Conservation (phyloP, 257 asterid species). For the Nicotiana otophora region DNA sequence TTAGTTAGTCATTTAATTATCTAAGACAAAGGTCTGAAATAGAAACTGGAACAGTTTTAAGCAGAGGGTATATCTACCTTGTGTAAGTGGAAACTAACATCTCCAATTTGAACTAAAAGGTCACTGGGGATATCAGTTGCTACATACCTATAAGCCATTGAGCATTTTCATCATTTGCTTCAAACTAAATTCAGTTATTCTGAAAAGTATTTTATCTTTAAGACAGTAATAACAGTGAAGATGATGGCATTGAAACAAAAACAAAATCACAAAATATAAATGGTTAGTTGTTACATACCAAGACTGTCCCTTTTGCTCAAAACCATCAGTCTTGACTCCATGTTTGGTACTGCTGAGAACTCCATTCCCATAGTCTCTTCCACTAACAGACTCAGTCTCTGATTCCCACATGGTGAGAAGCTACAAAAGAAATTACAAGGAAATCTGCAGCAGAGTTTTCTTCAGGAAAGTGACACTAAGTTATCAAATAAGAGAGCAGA, state of each 20-base stretch:
- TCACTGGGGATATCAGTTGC: constrained; percentile 91
- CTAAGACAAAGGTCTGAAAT: neutral
- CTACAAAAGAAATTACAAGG: neutral
- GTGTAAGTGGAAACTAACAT: constrained; percentile 74
- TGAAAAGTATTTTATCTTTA: too few species aligned
- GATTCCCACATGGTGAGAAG: constrained; percentile 76
- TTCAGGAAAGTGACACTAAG: constrained; percentile 7
- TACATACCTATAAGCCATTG: neutral
- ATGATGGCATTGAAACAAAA: neutral
- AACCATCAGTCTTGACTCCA: constrained; percentile 69
- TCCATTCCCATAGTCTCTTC: constrained; percentile 62
- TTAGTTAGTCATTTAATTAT: neutral
- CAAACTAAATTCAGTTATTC: neutral
- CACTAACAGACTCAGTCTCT: constrained; percentile 55
- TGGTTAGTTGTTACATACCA: constrained; percentile 39
- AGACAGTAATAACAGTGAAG: too few species aligned
- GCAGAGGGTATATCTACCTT: constrained; percentile 45
- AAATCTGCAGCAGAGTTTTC: neutral
- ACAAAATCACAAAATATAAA: neutral
- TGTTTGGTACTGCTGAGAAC: constrained; percentile 44
- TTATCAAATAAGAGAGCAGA: constrained; percentile 9
- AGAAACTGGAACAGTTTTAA: neutral
- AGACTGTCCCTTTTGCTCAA: constrained; percentile 80
- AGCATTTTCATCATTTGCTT: neutral
- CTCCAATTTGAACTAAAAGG: constrained; percentile 73